Conservation (phyloP, 202 grass and related monocot genomes). For the Alloteropsis angusta region DNA sequence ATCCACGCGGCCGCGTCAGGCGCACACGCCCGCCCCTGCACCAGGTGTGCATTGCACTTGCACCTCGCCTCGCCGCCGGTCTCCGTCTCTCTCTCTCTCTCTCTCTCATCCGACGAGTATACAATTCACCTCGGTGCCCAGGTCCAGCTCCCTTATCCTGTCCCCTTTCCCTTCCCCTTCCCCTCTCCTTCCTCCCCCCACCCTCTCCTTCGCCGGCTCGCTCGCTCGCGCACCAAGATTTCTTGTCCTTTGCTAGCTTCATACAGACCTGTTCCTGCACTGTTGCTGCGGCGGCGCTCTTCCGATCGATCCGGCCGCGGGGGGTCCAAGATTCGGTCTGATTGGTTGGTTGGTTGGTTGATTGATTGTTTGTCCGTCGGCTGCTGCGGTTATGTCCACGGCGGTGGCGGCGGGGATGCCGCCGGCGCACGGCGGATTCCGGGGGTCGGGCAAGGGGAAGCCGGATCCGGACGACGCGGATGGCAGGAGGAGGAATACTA, state of each 20-base stretch:
- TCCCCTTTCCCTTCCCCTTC: not conserved
- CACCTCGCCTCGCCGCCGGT: not conserved
- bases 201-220: too few species aligned
- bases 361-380: not conserved
- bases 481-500: not conserved
- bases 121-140: not conserved
- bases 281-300: not conserved
- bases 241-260: not conserved
- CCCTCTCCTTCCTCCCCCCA: not conserved
- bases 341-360: too few species aligned
- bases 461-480: conserved; percentile 22
- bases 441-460: conserved; percentile 16
- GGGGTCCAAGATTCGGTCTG: not conserved
- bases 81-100: not conserved
- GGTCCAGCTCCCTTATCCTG: conserved; percentile 24
- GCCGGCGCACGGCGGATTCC: conserved; percentile 24
- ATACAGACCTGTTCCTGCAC: too few species aligned
- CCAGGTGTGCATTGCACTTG: conserved; percentile 2
- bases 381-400: conserved; percentile 31
- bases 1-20: not conserved
- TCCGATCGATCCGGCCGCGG: not conserved
- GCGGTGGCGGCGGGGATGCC: conserved; percentile 28
- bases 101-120: not conserved
- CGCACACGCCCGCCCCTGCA: not conserved
- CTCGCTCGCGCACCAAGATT: not conserved